Base-by-base conservation (phyloP, 176 grass and related monocot species). In the Triticum timopheevii region DNA sequence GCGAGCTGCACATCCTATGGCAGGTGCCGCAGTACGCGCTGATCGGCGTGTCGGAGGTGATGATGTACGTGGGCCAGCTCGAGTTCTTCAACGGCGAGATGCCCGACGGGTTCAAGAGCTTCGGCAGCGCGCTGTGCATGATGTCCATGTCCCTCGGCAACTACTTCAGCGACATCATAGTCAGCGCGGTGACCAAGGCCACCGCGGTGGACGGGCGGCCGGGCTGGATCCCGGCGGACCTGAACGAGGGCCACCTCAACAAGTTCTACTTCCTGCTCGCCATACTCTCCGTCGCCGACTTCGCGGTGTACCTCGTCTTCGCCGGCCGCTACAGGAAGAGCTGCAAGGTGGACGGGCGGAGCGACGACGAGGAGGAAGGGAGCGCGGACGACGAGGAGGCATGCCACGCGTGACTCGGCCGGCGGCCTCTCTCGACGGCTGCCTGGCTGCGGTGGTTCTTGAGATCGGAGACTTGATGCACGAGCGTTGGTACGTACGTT, bases 41-140 rank as follows among this genome's bases (percentile, higher is more conserved):
- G 33, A 92, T 98, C 22, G 96, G 96, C 17, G 84, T 91, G 28
- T 98, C 96, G 1, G 96, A 98, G 90, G 96, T 98, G 80, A 94
- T 95, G 84, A 98, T 98, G 96, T 98, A 98, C 81, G 96, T 98
- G 3, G 96, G 96, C 0, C 96, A 98, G 84, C 91, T 98, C 13
- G 96, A 98, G 79, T 98, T 98, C 86, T 98, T 98, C 88, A 98
- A 95, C 64, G 67, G 72, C 27, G 88, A 98, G 77, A 90, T 91
- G 59, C 96, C 96, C 34, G 93, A 98, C 56, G 90, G 90, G 40
- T 79, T 98, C 80, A 98, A 94, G 82, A 98, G 96, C 92, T 98
- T 98, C 59, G 96, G 90, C 11, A 98, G 96, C 79, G 93, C 96
- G 13, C 92, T 98, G 11, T 95, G 92, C 92, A 98, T 98, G 96